Base-by-base conservation (phyloP, 202 grass and related monocot genomes). In the Digitaria exilis region DNA sequence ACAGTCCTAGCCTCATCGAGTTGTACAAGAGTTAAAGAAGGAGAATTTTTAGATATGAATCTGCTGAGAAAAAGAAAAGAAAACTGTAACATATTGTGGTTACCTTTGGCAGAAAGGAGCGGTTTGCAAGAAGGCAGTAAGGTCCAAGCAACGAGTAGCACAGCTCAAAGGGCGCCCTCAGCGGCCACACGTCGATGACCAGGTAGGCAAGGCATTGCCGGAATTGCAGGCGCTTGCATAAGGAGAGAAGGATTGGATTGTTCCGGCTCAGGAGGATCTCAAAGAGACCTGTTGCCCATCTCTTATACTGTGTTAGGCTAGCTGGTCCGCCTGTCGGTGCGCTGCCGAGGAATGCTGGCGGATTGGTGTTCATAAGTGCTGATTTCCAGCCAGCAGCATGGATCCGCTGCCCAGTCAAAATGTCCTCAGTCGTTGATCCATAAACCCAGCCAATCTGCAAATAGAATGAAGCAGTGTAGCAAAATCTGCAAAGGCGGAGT, bases 381-480 rank as follows among this genome's bases (percentile, higher is more conserved):
- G 93, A 95, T 62, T 46, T 74, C 90, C 90, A 92, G 0, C 87
- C 93, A 12, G 63, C 79, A 0, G 84, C 80, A 5, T 94, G 89
- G 68, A 92, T 84, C 21, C 76, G 43, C 46, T 78, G 91, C 4
- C 90, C 85, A 1, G 87, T 95, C 61, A 88, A 10, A 12, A 85
- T 75, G 65, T 95, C 93, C 65, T 92, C 87, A 17, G 81, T 82
- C 39, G 90, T 54, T 14, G 93, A 95, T 75, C 90, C 93, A 57
- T 92, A 95, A 0, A 87, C 87, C 56, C 87, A 90, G 2, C 93
- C 93, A 75, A 95, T 55, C 93, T 95, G 81, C 63, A 48, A 87
- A 55, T 30, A 41, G 11, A 50, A 32, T 52, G 45, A 58, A 37
- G n/a, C 45, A 79, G 22, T 43, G 26, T 45, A 69, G 19, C 30